Evolutionary conservation across 2,329 filamentous ascomycete species (phyloP).

Genomic region (Exophiala sideris): DNA sequence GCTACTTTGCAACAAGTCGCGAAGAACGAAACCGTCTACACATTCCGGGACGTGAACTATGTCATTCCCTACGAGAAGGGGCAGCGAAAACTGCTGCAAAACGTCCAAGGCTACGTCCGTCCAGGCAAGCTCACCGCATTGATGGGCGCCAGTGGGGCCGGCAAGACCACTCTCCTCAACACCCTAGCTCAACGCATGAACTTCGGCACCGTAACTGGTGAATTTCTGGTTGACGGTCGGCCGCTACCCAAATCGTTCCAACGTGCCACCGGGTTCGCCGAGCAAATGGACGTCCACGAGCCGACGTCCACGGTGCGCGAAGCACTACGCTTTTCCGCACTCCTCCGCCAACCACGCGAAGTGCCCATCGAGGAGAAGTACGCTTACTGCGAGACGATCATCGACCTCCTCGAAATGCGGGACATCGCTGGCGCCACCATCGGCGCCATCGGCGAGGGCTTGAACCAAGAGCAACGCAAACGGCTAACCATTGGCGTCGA

Average conservation of each 20-base stretch:
- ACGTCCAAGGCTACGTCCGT: conserved; percentile 69
- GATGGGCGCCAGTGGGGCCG: conserved; percentile 60
- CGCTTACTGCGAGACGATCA: conserved; percentile 65
- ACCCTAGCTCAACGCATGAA: conserved; percentile 43
- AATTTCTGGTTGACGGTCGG: conserved; percentile 46
- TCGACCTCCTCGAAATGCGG: conserved; percentile 67
- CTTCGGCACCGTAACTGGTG: conserved; percentile 43
- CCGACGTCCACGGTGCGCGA: conserved; percentile 65
- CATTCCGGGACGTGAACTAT: conserved; percentile 84
- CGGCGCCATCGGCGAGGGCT: conserved; percentile 56
- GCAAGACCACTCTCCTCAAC: conserved; percentile 50
- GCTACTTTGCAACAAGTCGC: conserved; percentile 48
- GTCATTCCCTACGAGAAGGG: conserved; percentile 49
- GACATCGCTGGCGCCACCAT: conserved; percentile 64
- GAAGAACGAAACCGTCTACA: conserved; percentile 69
- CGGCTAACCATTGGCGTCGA: conserved; percentile 62
- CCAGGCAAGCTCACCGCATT: conserved; percentile 74
- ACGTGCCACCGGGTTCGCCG: conserved; percentile 52
- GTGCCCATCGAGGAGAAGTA: conserved; percentile 61
- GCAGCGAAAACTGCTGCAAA: conserved; percentile 51
- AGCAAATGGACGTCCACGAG: conserved; percentile 67
- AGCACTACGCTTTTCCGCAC: conserved; percentile 63
- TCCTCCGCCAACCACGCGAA: conserved; percentile 59
- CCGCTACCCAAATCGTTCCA: conserved; percentile 50
- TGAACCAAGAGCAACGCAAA: conserved; percentile 65